phyloP scores from a whole-genome alignment of 148 eudicot species.

The Chenopodium formosanum region DNA sequence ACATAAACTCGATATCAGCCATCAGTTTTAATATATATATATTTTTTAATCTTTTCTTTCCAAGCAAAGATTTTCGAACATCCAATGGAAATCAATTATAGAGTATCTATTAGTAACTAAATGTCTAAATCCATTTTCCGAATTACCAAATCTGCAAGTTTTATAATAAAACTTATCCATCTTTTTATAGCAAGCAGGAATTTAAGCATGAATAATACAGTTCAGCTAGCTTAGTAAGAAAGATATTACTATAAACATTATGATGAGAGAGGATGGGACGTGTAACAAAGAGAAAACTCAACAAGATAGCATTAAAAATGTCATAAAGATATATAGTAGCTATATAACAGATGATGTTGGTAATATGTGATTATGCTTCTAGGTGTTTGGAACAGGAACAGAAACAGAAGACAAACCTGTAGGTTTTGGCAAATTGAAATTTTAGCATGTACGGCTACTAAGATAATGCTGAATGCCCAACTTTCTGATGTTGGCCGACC shows the following conservation, averaged over 20 bases:
- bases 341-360: neutral
- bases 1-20: neutral
- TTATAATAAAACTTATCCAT: neutral
- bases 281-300: neutral
- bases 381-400: neutral
- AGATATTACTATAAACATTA: neutral
- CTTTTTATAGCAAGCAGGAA: neutral
- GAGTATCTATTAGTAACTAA: neutral
- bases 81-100: neutral
- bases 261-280: too few species aligned
- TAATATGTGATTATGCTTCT: neutral
- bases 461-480: neutral
- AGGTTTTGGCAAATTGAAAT: constrained; percentile 2
- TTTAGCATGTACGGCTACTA: neutral
- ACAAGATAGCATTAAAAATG: neutral
- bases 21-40: neutral
- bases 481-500: constrained; percentile 16
- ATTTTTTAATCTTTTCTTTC: neutral
- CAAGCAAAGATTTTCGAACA: neutral
- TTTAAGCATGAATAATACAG: too few species aligned
- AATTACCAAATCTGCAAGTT: neutral
- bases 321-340: neutral
- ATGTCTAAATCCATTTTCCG: neutral
- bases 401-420: constrained; percentile 16
- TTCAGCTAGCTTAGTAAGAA: too few species aligned